Percentiles rank a stretch among this genome's conserved stretches.
Conservation (phyloP, 2,329 filamentous ascomycete genomes). For the Colletotrichum camelliae region DNA sequence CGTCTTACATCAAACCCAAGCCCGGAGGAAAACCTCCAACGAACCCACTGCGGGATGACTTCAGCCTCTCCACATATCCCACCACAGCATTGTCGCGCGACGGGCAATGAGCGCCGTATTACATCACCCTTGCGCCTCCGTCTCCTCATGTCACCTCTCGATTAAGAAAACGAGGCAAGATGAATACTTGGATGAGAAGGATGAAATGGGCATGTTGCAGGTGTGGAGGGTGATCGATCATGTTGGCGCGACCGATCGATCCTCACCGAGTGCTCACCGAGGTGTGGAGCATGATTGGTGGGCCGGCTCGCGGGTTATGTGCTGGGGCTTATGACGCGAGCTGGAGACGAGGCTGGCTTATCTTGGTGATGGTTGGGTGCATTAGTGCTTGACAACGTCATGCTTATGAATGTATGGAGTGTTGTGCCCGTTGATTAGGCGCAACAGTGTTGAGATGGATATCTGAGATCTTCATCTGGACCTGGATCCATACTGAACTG, state of each 20-base stretch:
- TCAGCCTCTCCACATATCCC: slow-evolving; percentile 17
- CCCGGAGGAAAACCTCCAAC: neutral
- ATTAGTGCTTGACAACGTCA: neutral
- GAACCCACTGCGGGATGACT: slow-evolving; percentile 17
- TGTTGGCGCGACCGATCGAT: neutral
- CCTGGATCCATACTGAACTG: neutral
- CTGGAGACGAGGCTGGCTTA: neutral
- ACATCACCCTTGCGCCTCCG: neutral
- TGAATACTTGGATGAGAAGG: neutral
- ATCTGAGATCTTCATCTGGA: neutral
- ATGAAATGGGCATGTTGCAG: neutral
- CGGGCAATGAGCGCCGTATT: slow-evolving; percentile 1
- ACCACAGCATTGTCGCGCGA: neutral
- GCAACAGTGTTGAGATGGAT: neutral
- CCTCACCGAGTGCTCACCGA: neutral
- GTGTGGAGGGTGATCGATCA: neutral
- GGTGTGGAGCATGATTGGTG: neutral
- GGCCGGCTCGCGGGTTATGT: neutral
- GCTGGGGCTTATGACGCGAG: neutral
- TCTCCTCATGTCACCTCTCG: neutral
- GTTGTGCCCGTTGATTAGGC: fast-evolving
- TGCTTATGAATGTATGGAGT: neutral
- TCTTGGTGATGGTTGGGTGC: neutral
- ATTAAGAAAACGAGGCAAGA: neutral
- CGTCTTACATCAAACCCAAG: slow-evolving; percentile 12